These are phyloP conservation scores for Meredithiella fracta DNA, from an alignment of 2,329 filamentous ascomycete genomes.

Conservation along the genomic window DNA sequence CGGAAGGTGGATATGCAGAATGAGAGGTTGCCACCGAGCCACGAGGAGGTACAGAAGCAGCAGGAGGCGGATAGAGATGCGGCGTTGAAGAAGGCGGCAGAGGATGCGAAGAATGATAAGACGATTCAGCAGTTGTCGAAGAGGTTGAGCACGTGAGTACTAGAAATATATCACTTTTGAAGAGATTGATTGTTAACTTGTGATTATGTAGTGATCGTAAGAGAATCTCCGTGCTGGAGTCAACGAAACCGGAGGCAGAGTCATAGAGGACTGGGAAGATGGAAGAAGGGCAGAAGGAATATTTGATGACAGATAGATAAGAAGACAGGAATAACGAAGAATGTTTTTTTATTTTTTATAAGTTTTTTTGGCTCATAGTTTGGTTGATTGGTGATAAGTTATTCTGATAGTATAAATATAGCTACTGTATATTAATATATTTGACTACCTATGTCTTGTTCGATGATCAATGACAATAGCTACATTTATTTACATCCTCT, in stretches of 20 bases:
- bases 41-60: conserved; percentile 76
- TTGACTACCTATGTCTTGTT: no score
- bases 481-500: not conserved
- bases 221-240: conserved; percentile 6
- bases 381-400: not conserved
- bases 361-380: not conserved
- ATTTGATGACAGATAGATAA: not conserved
- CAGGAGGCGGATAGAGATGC: conserved; percentile 66
- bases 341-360: not conserved
- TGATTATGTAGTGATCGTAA: conserved; percentile 10
- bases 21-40: conserved; percentile 77
- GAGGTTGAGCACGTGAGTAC: conserved; percentile 84
- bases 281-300: not conserved
- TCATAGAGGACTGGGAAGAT: not conserved
- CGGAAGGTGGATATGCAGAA: conserved; percentile 95
- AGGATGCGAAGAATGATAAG: conserved; percentile 83
- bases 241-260: conserved; percentile 6
- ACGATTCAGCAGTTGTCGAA: conserved; percentile 74
- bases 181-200: not conserved
- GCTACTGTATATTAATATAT: no score
- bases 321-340: not conserved
- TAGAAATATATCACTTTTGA: not conserved
- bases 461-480: no score
- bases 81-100: conserved; percentile 69
- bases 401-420: no score